phyloP scores from a whole-genome alignment of 345 rosid species.

The Cardamine resedifolia region DNA sequence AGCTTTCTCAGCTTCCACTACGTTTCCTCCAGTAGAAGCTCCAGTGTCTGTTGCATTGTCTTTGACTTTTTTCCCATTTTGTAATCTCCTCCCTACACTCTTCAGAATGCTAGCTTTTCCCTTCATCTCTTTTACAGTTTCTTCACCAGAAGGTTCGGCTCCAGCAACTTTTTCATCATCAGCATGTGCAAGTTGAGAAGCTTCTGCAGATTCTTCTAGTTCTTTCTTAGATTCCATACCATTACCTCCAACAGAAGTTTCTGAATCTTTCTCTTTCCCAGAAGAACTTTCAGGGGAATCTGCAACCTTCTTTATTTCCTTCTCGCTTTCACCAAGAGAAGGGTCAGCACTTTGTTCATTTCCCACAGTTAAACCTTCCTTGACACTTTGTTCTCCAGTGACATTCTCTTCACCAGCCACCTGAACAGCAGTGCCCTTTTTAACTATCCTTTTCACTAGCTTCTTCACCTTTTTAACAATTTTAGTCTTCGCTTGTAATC shows the following conservation, averaged over 20 bases:
- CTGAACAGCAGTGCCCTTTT: constrained; percentile 18
- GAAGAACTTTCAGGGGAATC: constrained; percentile 16
- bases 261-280: constrained; percentile 15
- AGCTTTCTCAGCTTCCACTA: constrained; percentile 33
- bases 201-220: neutral
- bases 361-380: neutral
- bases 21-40: constrained; percentile 33
- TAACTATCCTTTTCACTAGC: constrained; percentile 6
- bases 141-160: neutral
- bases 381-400: constrained; percentile 15
- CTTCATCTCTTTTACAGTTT: constrained; percentile 11
- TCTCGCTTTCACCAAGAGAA: constrained; percentile 15
- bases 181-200: constrained; percentile 7
- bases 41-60: neutral
- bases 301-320: constrained; percentile 26
- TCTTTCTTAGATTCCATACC: constrained; percentile 8
- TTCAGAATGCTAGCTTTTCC: constrained; percentile 4
- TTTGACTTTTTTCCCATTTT: constrained; percentile 6
- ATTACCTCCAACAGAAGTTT: constrained; percentile 18
- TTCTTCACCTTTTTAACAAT: constrained; percentile 24
- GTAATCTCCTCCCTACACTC: neutral
- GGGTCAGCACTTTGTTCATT: constrained; percentile 10
- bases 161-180: constrained; percentile 5
- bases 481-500: constrained; percentile 9
- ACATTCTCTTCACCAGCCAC: constrained; percentile 24